Evolutionary conservation across 305 asterid genomes (phyloP), one percentile per base, ranked within the genome.

Genomic region (Solanum hybrid): DNA sequence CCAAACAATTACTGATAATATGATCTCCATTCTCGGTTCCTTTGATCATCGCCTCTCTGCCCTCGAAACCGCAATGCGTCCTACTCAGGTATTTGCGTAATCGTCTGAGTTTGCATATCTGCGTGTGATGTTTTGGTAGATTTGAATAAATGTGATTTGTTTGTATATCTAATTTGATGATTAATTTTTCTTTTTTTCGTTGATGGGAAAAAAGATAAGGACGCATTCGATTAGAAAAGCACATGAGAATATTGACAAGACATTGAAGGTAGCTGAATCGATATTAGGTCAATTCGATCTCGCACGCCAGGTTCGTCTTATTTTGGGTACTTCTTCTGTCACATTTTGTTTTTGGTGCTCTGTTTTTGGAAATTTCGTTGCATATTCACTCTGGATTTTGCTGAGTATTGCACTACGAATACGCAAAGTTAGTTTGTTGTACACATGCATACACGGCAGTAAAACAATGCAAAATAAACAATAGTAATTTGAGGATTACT

Each of bases 31-130:
- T 87, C 97, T 97, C 82, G 99, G 99, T 75, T 97, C 99, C 88
- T 97, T 97, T 89, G 99, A 97, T 91, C 96, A 93, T 92, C 99
- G 99, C 36, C 98, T 97, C 92, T 97, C 99, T 83, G 98, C 99
- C 87, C 98, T 97, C 57, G 99, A 97, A 91, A 97, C 98, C 88
- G 99, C 99, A 93, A 97, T 96, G 99, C 99, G 99, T 88, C 99
- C 99, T 82, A 97, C 99, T 11, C 99, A 97, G 98, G 99, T 93
- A 18, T 16, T 11, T 83, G 22, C 2, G 16, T 64, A 4, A 67
- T 34, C 39, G 24, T 36, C 39, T 35, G 84, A 8, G 84, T 22
- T 8, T 31, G 4, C 33, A 31, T 31, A 3, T 31, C 33, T 31
- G 33, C 4, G 5, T 76, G 36, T 34, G n/a, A 14, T 40, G 22